phyloP scores from a whole-genome alignment of 1,139 yeast genomes.

The Kluyveromyces marxianus region DNA sequence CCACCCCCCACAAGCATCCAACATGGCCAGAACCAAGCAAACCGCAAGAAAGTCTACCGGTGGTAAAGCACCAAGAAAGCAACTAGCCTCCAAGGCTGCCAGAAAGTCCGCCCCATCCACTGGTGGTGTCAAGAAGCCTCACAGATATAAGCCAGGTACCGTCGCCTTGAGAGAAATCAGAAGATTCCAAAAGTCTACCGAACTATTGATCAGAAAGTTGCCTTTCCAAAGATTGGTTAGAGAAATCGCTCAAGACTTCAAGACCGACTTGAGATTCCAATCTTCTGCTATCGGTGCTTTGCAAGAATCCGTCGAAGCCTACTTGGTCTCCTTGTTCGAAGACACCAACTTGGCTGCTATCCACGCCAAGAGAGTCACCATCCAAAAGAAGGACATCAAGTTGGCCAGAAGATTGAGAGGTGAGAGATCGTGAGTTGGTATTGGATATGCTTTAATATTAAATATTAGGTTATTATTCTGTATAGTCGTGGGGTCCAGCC shows the following conservation, averaged over 20 bases:
- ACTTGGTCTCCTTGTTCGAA: conserved; percentile 83
- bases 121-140: conserved; percentile 99
- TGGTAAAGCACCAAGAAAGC: conserved; percentile 99
- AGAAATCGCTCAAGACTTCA: conserved; percentile 97
- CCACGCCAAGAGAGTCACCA: conserved; percentile 99
- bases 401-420: conserved; percentile 99
- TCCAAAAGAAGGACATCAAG: conserved; percentile 98
- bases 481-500: no score
- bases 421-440: conserved; percentile 60
- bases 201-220: conserved; percentile 90
- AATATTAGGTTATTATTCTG: no score
- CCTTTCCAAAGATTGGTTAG: conserved; percentile 99
- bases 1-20: conserved; percentile 9
- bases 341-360: conserved; percentile 98
- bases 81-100: conserved; percentile 97
- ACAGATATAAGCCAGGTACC: conserved; percentile 99
- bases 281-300: conserved; percentile 98
- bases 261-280: conserved; percentile 97
- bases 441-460: background rate
- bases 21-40: conserved; percentile 98
- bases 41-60: conserved; percentile 98
- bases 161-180: conserved; percentile 99
- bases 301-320: conserved; percentile 98
- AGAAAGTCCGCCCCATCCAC: conserved; percentile 97
- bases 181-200: conserved; percentile 98